Evolutionary conservation across 495 filamentous ascomycete genomes (phyloP), one percentile per base, ranked within the genome.

Genomic region (Aspergillus biplanus): DNA sequence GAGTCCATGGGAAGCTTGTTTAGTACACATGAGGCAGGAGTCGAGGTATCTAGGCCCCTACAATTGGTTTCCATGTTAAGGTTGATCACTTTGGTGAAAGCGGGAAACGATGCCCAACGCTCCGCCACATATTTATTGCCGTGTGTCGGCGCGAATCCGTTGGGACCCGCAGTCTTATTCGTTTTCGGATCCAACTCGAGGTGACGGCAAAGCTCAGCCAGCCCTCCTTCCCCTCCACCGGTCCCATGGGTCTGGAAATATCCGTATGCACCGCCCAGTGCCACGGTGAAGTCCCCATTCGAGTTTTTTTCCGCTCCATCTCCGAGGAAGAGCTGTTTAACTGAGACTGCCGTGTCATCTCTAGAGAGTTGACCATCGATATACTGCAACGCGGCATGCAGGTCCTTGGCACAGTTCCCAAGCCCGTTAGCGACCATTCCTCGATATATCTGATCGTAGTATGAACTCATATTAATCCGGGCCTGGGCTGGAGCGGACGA

Each of bases 401-500:
- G 77, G 52, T 87, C 83, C 5, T 69, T 68, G 15, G 84, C 82
- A 61, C 86, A 88, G 68, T 86, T 86, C 6, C 64, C 69, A 53
- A 72, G 75, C 16, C 84, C 84, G 37, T 83, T 78, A 1, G 68
- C 69, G 6, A 78, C 73, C 73, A 87, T 80, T n/a, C 80, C 83
- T 6, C 76, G 78, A 60, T 83, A 80, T 1, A 87, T 73, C 55
- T 84, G 83, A 15, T 86, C 85, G 59, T 77, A 85, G 63, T 85
- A 87, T 13, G 77, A 66, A 52, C 79, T 82, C 85, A 87, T 87
- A 61, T 87, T 76, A 39, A 83, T 67, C 7, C 68, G 75, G 5
- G 85, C 85, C 67, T 88, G 68, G 0, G 84, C 77, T 0, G 85
- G 83, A 4, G 85, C 85, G 0, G 85, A 87, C 0, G 86, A 84